Conservation (phyloP, 1,139 yeast species). For the Candida buenavistaensis region DNA sequence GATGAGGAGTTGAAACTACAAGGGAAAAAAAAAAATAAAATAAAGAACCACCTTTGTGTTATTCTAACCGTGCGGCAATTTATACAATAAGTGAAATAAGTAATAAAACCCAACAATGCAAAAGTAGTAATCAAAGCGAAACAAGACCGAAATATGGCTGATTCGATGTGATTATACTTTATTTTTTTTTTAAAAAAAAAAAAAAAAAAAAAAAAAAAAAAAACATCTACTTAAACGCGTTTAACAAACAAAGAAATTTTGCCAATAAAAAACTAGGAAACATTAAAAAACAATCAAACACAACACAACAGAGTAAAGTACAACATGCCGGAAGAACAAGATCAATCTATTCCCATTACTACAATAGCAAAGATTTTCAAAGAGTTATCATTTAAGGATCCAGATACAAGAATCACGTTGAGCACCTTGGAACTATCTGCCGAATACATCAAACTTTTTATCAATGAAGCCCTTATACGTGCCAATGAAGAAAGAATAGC, state of each 20-base stretch:
- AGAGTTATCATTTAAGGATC: constrained; percentile 49
- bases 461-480: constrained; percentile 62
- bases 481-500: constrained; percentile 53
- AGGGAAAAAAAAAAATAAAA: background rate
- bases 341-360: constrained; percentile 29
- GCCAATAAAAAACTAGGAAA: too few species aligned
- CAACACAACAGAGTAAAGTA: too few species aligned
- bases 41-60: background rate
- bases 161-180: too few species aligned
- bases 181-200: too few species aligned
- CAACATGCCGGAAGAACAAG: background rate
- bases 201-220: too few species aligned
- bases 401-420: constrained; percentile 49
- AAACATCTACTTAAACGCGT: too few species aligned
- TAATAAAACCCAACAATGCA: too few species aligned
- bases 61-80: background rate
- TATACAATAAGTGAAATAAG: too few species aligned
- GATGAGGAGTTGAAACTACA: background rate
- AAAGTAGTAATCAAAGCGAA: too few species aligned
- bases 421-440: constrained; percentile 51
- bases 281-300: too few species aligned
- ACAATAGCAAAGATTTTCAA: constrained; percentile 59
- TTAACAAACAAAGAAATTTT: too few species aligned
- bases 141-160: too few species aligned
- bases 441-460: constrained; percentile 59